phyloP scores from a whole-genome alignment of 495 filamentous ascomycete species.

The Hypoxylon lienhwacheense region DNA sequence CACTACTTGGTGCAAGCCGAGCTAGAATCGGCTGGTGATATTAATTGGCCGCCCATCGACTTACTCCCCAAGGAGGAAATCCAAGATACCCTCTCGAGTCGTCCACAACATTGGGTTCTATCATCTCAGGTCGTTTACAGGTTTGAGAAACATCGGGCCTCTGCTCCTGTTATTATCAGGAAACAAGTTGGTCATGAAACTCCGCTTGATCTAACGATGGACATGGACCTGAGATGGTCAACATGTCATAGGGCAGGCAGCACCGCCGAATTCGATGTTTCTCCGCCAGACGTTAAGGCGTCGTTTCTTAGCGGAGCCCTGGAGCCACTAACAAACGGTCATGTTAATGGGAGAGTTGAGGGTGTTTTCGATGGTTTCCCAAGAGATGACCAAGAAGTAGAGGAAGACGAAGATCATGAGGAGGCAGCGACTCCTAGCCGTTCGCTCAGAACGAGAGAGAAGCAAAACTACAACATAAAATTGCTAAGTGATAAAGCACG shows the following conservation, averaged over 20 bases:
- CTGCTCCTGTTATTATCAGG: constrained; percentile 42
- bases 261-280: constrained; percentile 25
- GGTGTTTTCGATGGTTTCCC: constrained; percentile 15
- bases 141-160: constrained; percentile 45
- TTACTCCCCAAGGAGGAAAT: constrained; percentile 38
- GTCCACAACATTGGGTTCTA: constrained; percentile 44
- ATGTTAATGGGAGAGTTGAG: constrained; percentile 35
- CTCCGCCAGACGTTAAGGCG: constrained; percentile 35
- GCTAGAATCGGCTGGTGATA: constrained; percentile 49
- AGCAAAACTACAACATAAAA: constrained; percentile 57
- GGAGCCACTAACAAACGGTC: constrained; percentile 35
- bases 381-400: constrained; percentile 35
- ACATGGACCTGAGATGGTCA: constrained; percentile 52
- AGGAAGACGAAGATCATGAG: constrained; percentile 40
- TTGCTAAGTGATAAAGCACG: constrained; percentile 50
- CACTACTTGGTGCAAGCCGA: constrained; percentile 50
- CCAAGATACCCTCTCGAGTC: constrained; percentile 31
- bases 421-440: constrained; percentile 46
- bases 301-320: constrained; percentile 35
- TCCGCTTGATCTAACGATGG: constrained; percentile 46
- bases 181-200: constrained; percentile 36
- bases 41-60: constrained; percentile 53
- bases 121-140: constrained; percentile 44
- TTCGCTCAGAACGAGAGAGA: constrained; percentile 44
- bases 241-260: constrained; percentile 35